phyloP scores from a whole-genome alignment of 805 yeast species.

The Grigorovia transvaalensis region DNA sequence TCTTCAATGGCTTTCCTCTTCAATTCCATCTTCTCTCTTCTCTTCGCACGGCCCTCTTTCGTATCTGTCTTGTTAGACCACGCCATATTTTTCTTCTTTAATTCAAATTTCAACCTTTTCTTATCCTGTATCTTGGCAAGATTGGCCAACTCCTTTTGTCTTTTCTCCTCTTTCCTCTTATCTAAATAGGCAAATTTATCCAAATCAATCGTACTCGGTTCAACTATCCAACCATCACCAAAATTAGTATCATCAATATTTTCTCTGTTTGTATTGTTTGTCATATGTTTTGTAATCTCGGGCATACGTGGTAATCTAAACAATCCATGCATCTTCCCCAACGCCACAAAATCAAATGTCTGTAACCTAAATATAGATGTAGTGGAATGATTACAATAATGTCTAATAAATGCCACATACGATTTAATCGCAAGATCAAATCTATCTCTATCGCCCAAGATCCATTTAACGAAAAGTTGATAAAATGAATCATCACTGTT shows the following conservation, averaged over 20 bases:
- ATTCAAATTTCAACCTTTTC: constrained; percentile 34
- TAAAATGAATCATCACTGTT: constrained; percentile 15
- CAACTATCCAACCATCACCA: constrained; percentile 62
- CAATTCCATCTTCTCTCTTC: constrained; percentile 49
- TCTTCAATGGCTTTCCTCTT: constrained; percentile 57
- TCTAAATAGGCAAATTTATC: constrained; percentile 59
- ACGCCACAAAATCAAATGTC: constrained; percentile 56
- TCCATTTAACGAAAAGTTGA: constrained; percentile 37
- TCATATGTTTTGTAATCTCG: constrained; percentile 49
- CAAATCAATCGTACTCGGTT: constrained; percentile 45
- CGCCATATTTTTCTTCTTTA: constrained; percentile 47
- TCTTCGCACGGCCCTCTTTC: constrained; percentile 49
- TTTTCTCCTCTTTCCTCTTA: constrained; percentile 46
- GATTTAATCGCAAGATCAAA: constrained; percentile 75
- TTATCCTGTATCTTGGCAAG: constrained; percentile 27
- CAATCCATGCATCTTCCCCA: constrained; percentile 71
- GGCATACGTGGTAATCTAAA: constrained; percentile 91
- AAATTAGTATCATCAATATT: constrained; percentile 27
- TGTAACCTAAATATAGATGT: constrained; percentile 74
- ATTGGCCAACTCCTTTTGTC: constrained; percentile 50
- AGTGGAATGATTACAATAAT: constrained; percentile 82
- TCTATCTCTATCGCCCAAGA: constrained; percentile 62
- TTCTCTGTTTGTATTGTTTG: constrained; percentile 21
- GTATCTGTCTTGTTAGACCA: constrained; percentile 69
- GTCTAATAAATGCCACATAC: constrained; percentile 72